Evolutionary conservation across 192 early-diverging fungal genomes (phyloP), one percentile per base, ranked within the genome.

Genomic region (Pilaira anomala): DNA sequence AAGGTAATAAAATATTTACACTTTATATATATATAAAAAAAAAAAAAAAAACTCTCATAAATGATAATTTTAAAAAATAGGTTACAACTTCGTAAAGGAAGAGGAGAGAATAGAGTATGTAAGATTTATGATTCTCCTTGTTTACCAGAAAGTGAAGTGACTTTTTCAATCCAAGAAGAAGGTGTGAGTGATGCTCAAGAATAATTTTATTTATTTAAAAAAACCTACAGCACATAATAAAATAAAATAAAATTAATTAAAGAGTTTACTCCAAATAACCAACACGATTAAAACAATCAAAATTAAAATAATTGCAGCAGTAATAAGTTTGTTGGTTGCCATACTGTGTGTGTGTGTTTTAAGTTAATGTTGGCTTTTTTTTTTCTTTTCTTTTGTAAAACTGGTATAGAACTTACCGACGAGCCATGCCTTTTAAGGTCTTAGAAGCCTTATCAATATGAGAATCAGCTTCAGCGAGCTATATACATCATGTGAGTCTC

Each of bases 81-180:
- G 87, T 73, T 98, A 28, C 96, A 84, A 62, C 76, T 97, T 41
- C 85, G 92, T 62, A 99, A 99, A 72, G 95, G 90, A 7, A 80
- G 91, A 9, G 94, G 88, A 8, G 93, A 96, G 63, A 94, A 83
- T 40, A 86, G 95, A 25, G 87, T 95, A 29, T 96, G 94, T 81
- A 98, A 98, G 76, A 83, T 96, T 44, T 97, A 98, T 76, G 95
- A 99, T 67, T 96, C 93, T 6, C 97, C 97, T 1, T 95, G 88
- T 58, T 74, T 98, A 18, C 89, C 95, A 5, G 97, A 98, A 69
- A 78, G 87, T 1, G 97, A 98, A 76, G 91, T 88, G 11, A 79
- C 88, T 63, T 98, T 98, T 83, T 84, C 93, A 13, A 98, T 98
- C 64, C 83, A 84, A 16, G 78, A 80, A 24, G 88, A 95, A 64